phyloP scores from a whole-genome alignment of 352 stramenopile species.

The Pythium phragmitis region DNA sequence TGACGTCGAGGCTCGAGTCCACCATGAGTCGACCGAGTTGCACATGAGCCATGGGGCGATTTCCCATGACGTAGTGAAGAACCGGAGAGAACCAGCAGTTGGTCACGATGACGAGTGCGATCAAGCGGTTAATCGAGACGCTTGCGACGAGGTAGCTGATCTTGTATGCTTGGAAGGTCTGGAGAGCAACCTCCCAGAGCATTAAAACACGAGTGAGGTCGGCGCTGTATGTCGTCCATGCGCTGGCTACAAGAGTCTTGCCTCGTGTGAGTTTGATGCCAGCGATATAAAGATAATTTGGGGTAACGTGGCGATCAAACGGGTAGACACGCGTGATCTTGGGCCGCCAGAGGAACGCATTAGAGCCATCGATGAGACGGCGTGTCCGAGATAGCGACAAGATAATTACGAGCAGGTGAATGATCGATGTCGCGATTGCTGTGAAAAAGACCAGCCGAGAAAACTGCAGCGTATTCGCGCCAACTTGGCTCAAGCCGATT shows the following conservation, averaged over 20 bases:
- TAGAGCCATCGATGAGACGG: background rate
- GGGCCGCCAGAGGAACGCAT: background rate
- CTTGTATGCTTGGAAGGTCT: constrained; percentile 32
- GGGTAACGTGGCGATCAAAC: background rate
- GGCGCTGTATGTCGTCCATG: background rate
- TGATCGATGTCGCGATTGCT: no score
- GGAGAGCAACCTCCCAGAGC: constrained; percentile 24
- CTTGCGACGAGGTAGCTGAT: constrained; percentile 23
- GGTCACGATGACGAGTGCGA: constrained; percentile 15
- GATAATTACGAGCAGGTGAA: background rate
- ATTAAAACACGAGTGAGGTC: constrained; percentile 7
- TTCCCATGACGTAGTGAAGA: constrained; percentile 15
- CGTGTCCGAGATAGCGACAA: background rate
- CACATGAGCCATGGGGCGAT: background rate
- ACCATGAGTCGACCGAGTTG: constrained; percentile 14
- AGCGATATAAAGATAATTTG: background rate
- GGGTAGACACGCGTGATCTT: background rate
- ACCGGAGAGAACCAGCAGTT: constrained; percentile 33
- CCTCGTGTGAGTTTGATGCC: background rate
- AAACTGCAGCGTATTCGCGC: background rate
- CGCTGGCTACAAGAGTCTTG: background rate
- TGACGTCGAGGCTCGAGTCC: constrained; percentile 20
- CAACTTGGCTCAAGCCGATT: constrained; percentile 3
- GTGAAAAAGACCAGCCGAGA: background rate
- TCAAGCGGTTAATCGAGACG: constrained; percentile 24